Evolutionary conservation across 139 green algal genomes (phyloP), one percentile per base, ranked within the genome.

Genomic region (Chlorella sp.): DNA sequence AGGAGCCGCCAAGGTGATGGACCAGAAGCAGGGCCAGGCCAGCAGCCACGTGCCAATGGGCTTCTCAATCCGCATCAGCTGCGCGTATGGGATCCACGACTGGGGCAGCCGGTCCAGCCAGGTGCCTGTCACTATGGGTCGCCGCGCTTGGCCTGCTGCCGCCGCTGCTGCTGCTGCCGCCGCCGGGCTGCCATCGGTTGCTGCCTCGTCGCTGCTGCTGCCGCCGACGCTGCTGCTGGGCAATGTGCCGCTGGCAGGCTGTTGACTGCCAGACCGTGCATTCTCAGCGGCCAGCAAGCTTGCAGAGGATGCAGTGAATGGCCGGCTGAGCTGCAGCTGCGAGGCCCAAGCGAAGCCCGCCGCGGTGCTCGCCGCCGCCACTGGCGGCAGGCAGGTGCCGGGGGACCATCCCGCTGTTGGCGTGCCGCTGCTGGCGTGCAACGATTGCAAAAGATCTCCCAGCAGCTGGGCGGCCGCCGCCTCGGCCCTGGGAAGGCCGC

Each of bases 31-130:
- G 4, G 97, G 97, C 95, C 95, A 98, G 0, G 91, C 88, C 44
- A 99, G 92, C 18, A 99, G 93, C 94, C 93, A 98, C 2, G 95
- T 96, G 23, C 97, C 95, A 36, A 96, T 96, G 18, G 97, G 96
- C 84, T 98, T 98, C 80, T 99, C 95, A 16, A 98, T 81, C 4
- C 97, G 90, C 87, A 96, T 96, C 2, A 99, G 92, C 36, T 97
- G 91, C 0, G 91, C 90, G 87, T 98, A 99, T 0, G 93, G 95
- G 74, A 89, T 23, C 57, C 57, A 74, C 11, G 39, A 60, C 16
- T 88, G 88, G 16, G 94, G 88, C 47, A 86, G 26, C 25, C 36
- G n/a, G 60, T 74, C 69, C 16, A 87, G 64, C 65, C 72, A 83
- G 5, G 79, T 56, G 55, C 51, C 26, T 5, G 34, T 85, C 26